Base-by-base conservation (phyloP, 495 filamentous ascomycete genomes). In the Aspergillus affinis region DNA sequence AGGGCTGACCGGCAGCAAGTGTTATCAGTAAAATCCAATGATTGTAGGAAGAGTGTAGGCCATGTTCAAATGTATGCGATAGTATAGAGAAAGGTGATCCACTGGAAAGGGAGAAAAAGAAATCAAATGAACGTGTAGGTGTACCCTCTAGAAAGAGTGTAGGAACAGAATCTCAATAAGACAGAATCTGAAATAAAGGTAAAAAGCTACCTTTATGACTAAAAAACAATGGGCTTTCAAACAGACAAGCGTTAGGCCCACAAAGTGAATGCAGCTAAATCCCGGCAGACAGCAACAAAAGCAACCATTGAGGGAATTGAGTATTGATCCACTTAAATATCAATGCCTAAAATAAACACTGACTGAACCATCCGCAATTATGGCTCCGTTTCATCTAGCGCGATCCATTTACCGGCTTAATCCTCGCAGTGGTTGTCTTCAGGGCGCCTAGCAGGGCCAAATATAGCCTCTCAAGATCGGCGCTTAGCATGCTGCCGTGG, bases 371-470 rank as follows among this genome's bases (percentile, higher is more conserved):
- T 45, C 32, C 57, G 23, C 47, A 54, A 18, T 36, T 26, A n/a
- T n/a, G n/a, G 48, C 57, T 49, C 41, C 7, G 65, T 67, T 67
- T 67, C 65, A 64, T 51, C 29, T 64, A 45, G 61, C 55, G 59
- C 55, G 48, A 44, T 50, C 23, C 23, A 3, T 52, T 49, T 41
- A 13, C 15, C 20, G 29, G 51, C 17, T 30, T 36, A 32, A 41
- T 59, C 29, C 54, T 55, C 20, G 20, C 18, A 55, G 26, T 55
- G 50, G 60, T 21, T 13, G 45, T 63, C 54, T 61, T 51, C 30
- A 58, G 55, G 59, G 61, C 53, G 50, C 57, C 19, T 41, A 41
- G 18, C 20, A 44, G 52, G 50, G 27, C 45, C 48, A 48, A 20
- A n/a, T 18, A 59, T 36, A 57, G 53, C 36, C 36, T 41, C 36